Percentiles rank a stretch among this genome's conserved stretches.
Evolutionary conservation across 129 eudicot species (phyloP).

Genomic region (Centaurea solstitialis): DNA sequence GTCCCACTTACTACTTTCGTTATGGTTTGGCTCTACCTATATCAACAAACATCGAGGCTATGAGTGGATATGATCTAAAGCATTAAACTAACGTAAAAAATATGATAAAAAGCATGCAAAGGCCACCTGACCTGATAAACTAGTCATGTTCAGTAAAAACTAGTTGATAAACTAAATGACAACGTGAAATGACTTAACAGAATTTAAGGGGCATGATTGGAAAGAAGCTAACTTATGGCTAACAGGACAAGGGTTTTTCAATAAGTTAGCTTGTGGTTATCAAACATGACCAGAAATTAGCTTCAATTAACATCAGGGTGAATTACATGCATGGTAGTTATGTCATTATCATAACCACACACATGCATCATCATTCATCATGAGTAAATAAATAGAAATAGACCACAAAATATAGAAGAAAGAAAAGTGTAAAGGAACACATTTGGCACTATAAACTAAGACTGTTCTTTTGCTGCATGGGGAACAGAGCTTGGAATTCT

Average conservation of each 20-base stretch:
- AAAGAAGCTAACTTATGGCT: background rate
- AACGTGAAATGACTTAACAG: background rate
- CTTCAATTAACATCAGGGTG: background rate
- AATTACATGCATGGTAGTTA: slow-evolving; percentile 16
- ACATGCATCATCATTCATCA: slow-evolving; percentile 26
- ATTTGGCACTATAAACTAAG: slow-evolving; percentile 73
- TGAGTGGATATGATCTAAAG: background rate
- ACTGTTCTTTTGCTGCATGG: slow-evolving; percentile 65
- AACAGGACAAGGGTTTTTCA: no score
- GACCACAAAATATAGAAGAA: slow-evolving; percentile 38
- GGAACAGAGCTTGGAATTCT: slow-evolving; percentile 89
- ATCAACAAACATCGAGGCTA: slow-evolving; percentile 4
- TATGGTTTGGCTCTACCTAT: background rate
- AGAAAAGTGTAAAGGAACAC: slow-evolving; percentile 64
- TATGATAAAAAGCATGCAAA: background rate
- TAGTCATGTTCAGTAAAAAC: background rate
- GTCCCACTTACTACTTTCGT: slow-evolving; percentile 41
- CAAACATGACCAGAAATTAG: background rate
- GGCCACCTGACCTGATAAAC: background rate
- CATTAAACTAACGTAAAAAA: background rate
- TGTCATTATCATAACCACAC: slow-evolving; percentile 21
- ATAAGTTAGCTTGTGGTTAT: background rate
- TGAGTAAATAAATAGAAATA: slow-evolving; percentile 25
- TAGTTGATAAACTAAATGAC: background rate
- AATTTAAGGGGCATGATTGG: background rate